Base-by-base conservation (phyloP, 176 grass and related monocot genomes). In the Olyra latifolia region DNA sequence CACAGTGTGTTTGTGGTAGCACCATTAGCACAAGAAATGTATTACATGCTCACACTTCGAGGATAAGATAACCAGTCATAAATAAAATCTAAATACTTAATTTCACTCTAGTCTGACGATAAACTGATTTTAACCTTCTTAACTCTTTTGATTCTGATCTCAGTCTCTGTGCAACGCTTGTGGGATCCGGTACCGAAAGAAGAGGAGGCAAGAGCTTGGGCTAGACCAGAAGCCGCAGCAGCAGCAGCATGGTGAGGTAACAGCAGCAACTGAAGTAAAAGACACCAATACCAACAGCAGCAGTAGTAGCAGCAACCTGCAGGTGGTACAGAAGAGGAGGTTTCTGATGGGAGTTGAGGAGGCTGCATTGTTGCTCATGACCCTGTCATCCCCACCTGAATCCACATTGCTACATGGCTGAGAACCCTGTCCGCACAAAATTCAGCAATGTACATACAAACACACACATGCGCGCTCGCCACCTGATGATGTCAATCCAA, bases 121-220 rank as follows among this genome's bases (percentile, higher is more conserved):
- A 68, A 47, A 47, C 16, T 5, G 39, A 38, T 32, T 35, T 0
- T 4, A 7, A 8, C 2, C 10, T 9, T 60, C 41, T 69, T 24
- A 62, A 62, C 24, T 32, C 24, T 65, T 62, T 17, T 14, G 17
- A 83, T 72, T 71, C 0, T 65, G 19, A 71, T 74, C 2, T 8
- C 79, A 97, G 94, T 90, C 91, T 15, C 81, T 97, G 7, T 97
- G 94, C 80, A 97, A 97, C 17, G 94, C 94, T 62, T 97, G 94
- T 27, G 94, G 94, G 53, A 97, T 97, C 64, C 86, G 92, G 57
- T 97, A 97, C 76, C 44, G 91, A 56, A 97, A 97, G 89, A 94
- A 92, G 74, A 86, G 85, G 62, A 84, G 87, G 75, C 87, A 87
- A 48, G 82, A 82, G 44, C 71, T 86, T 40, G 90, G 82, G 7